These are phyloP conservation scores for Phyllachora maydis DNA, from an alignment of 2,329 filamentous ascomycete genomes.

Conservation along the genomic window DNA sequence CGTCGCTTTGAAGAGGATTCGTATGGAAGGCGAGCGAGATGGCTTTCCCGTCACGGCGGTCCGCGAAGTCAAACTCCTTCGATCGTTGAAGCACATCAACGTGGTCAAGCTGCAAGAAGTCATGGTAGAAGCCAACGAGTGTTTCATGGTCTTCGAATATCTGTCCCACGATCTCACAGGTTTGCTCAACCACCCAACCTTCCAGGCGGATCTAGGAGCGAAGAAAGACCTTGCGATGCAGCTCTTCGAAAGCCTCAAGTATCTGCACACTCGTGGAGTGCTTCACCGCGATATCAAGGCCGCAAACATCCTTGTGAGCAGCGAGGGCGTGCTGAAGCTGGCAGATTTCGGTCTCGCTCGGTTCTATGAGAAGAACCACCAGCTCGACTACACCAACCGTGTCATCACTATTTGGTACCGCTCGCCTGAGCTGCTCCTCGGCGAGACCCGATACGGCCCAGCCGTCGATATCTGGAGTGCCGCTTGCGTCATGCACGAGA, in stretches of 20 bases:
- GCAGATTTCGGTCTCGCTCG: constrained; percentile 92
- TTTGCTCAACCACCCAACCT: constrained; percentile 82
- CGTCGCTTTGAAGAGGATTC: constrained; percentile 75
- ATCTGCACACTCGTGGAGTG: constrained; percentile 82
- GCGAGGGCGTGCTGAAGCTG: constrained; percentile 70
- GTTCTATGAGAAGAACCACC: constrained; percentile 83
- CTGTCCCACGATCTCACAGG: constrained; percentile 91
- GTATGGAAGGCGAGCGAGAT: constrained; percentile 84
- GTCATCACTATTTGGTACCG: constrained; percentile 99
- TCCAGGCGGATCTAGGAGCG: constrained; percentile 64
- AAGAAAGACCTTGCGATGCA: constrained; percentile 88
- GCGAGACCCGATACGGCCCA: constrained; percentile 76
- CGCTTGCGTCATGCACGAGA: constrained; percentile 89
- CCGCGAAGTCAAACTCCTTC: constrained; percentile 79
- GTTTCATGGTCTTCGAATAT: constrained; percentile 99
- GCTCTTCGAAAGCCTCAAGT: constrained; percentile 83
- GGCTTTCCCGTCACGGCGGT: constrained; percentile 83
- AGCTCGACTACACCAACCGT: constrained; percentile 91
- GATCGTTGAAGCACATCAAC: constrained; percentile 64
- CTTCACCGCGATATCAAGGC: constrained; percentile 96
- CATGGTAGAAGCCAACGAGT: constrained; percentile 97
- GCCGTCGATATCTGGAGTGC: constrained; percentile 94
- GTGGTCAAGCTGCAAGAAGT: constrained; percentile 73
- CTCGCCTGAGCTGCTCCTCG: constrained; percentile 72
- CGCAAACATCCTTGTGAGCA: constrained; percentile 89